Evolutionary conservation across 805 yeast genomes (phyloP).

Genomic region (Teunomyces lycoperdinae): DNA sequence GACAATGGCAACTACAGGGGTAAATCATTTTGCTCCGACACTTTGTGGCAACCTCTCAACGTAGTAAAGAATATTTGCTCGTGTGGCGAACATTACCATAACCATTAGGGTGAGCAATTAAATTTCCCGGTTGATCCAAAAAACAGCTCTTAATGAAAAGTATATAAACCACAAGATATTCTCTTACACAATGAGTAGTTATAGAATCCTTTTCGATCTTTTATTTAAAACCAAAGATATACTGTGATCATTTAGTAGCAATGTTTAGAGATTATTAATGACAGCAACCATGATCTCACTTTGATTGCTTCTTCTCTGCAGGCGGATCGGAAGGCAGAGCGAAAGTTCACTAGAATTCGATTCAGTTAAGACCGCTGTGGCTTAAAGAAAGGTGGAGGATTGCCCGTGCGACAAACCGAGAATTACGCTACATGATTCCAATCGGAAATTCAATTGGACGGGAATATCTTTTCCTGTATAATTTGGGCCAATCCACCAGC

Average conservation of each 20-base stretch:
- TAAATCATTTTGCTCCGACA: background rate
- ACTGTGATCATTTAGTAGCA: too few species aligned
- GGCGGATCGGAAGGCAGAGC: too few species aligned
- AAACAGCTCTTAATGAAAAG: background rate
- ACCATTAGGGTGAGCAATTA: conserved; percentile 4
- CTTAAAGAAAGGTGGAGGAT: too few species aligned
- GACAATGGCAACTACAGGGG: background rate
- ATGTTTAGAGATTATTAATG: too few species aligned
- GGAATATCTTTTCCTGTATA: background rate
- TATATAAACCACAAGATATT: background rate
- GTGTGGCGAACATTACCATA: background rate
- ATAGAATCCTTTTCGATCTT: too few species aligned
- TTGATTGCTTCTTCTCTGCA: too few species aligned
- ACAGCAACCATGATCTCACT: too few species aligned
- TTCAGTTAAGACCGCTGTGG: too few species aligned
- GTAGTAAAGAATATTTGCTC: conserved; percentile 1
- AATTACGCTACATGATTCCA: background rate
- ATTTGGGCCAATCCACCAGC: too few species aligned
- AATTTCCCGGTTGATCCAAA: background rate
- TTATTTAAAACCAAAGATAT: too few species aligned
- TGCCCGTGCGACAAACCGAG: too few species aligned
- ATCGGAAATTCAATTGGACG: background rate
- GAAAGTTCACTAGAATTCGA: too few species aligned
- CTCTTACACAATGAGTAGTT: background rate
- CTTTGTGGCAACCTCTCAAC: background rate